Evolutionary conservation across 257 asterid species (phyloP).

Genomic region (Petrea volubilis): DNA sequence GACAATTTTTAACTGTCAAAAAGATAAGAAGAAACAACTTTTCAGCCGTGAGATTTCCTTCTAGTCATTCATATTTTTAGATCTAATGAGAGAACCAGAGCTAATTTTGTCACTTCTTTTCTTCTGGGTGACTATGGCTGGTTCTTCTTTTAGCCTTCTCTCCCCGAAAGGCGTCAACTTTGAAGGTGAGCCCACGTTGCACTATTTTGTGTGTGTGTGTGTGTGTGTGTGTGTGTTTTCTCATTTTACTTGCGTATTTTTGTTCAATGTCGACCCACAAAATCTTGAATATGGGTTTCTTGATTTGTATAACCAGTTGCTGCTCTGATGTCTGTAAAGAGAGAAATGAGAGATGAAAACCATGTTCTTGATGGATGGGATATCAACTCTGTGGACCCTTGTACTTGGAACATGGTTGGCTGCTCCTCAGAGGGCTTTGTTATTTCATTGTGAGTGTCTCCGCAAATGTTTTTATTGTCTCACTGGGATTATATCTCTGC

Average conservation of each 20-base stretch:
- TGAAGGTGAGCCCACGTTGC: slow-evolving; percentile 61
- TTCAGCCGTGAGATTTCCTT: slow-evolving; percentile 22
- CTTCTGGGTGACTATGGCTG: slow-evolving; percentile 30
- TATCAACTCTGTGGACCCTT: slow-evolving; percentile 94
- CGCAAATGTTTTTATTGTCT: neutral
- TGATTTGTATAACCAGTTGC: slow-evolving; percentile 58
- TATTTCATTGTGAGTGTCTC: slow-evolving; percentile 67
- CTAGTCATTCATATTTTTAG: slow-evolving; percentile 18
- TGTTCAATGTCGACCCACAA: neutral
- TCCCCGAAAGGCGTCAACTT: slow-evolving; percentile 94
- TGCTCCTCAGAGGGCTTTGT: slow-evolving; percentile 85
- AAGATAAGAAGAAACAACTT: neutral
- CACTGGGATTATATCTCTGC: neutral
- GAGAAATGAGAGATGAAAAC: slow-evolving; percentile 60
- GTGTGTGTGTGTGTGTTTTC: neutral
- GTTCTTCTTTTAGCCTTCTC: slow-evolving; percentile 60
- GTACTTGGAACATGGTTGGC: slow-evolving; percentile 97
- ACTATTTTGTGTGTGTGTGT: neutral
- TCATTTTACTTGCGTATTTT: neutral
- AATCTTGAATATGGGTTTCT: slow-evolving; percentile 16
- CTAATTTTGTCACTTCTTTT: slow-evolving; percentile 39
- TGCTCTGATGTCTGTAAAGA: slow-evolving; percentile 84
- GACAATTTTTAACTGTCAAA: neutral
- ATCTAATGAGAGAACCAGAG: slow-evolving; percentile 47
- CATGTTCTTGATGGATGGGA: slow-evolving; percentile 94